Percentiles rank a stretch among this genome's conserved stretches.
Conservation (phyloP, 345 rosid genomes). For the Physaria fendleri region DNA sequence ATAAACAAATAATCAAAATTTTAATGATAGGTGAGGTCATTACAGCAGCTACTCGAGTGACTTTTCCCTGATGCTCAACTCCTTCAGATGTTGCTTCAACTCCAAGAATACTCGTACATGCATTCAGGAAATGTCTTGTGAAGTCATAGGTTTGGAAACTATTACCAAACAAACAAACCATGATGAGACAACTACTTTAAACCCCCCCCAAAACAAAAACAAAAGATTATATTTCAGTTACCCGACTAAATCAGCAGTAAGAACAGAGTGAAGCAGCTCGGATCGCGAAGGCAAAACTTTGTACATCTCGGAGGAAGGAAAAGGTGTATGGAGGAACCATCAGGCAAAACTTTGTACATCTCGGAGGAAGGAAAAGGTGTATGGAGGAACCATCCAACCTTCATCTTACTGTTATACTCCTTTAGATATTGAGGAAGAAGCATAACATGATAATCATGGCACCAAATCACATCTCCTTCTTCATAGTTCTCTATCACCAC, state of each 20-base stretch:
- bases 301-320: conserved; percentile 96
- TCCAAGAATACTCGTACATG: conserved; percentile 96
- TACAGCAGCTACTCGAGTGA: conserved; percentile 92
- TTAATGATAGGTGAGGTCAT: conserved; percentile 32
- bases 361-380: conserved; percentile 98
- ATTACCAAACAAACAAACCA: neutral
- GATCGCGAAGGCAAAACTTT: conserved; percentile 97
- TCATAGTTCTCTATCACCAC: conserved; percentile 80
- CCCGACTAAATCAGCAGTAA: conserved; percentile 97
- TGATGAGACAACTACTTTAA: neutral
- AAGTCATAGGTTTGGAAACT: conserved; percentile 97
- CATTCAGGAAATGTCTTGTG: conserved; percentile 93
- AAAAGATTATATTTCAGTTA: conserved; percentile 39
- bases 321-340: conserved; percentile 99
- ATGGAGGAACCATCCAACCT: conserved; percentile 99
- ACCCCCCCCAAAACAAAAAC: neutral
- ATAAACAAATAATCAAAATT: neutral
- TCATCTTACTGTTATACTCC: conserved; percentile 65
- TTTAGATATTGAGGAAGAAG: conserved; percentile 92
- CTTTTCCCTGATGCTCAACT: conserved; percentile 82
- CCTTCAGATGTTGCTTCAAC: conserved; percentile 97
- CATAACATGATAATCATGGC: conserved; percentile 98
- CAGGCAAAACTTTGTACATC: conserved; percentile 94
- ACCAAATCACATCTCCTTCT: conserved; percentile 98
- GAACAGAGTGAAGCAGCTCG: conserved; percentile 80